Evolutionary conservation across 352 stramenopile species (phyloP), one percentile per base, ranked within the genome.

Genomic region (Globisporangium takayamanum): DNA sequence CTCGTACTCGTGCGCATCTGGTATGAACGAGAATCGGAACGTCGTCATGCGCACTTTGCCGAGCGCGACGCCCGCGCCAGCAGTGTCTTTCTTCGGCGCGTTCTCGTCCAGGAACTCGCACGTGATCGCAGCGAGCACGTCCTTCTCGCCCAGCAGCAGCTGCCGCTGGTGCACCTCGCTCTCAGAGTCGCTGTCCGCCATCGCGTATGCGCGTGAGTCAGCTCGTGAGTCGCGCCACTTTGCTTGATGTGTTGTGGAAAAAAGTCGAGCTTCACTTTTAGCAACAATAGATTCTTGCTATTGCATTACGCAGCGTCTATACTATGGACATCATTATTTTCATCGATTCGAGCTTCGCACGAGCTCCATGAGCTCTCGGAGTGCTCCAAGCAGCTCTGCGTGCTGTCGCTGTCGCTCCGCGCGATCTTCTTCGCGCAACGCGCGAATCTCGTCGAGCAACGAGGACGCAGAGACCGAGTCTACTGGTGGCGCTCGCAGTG

Each of bases 31-130:
- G 62, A 94, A 90, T 53, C 84, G 81, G 67, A 83, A 94, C 20
- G 81, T 92, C 28, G 84, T 94, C 82, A 92, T 94, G 67, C 88
- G 72, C 55, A 94, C 79, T 36, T 62, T 69, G 15, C 84, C 84
- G 15, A 87, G 68, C 64, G 78, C 88, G 14, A 92, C 74, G 10
- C 66, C 82, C 7, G 77, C 72, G 20, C 76, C 70, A 18, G 78
- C 59, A 47, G 76, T 78, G 62, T 92, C 81, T 42, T 86, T 88
- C 61, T 68, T 83, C 37, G 67, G 36, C 30, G 71, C 70, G 48
- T 68, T 69, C 53, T 88, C 79, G 56, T 88, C 80, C 51, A 92
- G 66, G 53, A 78, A 89, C 71, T 92, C 82, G 68, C 78, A 78
- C 46, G 76, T 81, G 67, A 92, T 87, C 48, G 76, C 76, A 4